These are phyloP conservation scores for Fusarium palustre DNA, from an alignment of 2,329 filamentous ascomycete genomes.

Conservation along the genomic window DNA sequence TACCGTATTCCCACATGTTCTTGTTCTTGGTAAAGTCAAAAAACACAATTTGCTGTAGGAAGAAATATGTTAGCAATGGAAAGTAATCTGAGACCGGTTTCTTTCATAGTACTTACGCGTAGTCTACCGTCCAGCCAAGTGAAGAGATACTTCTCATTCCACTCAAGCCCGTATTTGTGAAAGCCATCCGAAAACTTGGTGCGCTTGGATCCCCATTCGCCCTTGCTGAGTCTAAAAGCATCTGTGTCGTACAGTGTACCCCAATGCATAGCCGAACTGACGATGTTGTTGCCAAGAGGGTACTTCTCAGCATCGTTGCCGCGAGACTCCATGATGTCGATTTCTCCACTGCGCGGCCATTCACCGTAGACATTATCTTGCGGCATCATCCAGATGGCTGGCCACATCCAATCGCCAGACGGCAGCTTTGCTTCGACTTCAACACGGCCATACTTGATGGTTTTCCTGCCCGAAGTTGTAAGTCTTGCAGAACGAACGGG, in stretches of 20 bases:
- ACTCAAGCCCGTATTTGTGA: background rate
- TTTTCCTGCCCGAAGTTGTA: background rate
- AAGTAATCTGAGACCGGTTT: rapidly evolving
- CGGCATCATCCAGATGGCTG: background rate
- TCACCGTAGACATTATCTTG: background rate
- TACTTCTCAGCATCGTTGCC: background rate
- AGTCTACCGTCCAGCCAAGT: background rate
- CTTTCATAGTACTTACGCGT: background rate
- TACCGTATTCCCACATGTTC: background rate
- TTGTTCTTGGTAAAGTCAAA: background rate
- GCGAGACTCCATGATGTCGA: background rate
- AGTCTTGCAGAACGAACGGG: background rate
- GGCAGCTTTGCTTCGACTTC: background rate
- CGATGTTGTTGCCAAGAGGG: background rate
- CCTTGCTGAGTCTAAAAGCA: background rate
- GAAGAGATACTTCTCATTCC: background rate
- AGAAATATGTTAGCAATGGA: background rate
- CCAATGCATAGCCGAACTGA: background rate
- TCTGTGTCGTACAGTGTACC: background rate
- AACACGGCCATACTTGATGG: background rate
- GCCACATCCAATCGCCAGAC: background rate
- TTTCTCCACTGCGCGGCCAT: background rate
- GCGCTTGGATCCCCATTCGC: background rate
- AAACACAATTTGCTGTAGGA: background rate
- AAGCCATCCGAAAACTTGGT: background rate